Percentiles rank a stretch among this genome's conserved stretches.
These are phyloP conservation scores for Acanthamoeba royreba DNA, from an alignment of 208 protist species.

Conservation along the genomic window DNA sequence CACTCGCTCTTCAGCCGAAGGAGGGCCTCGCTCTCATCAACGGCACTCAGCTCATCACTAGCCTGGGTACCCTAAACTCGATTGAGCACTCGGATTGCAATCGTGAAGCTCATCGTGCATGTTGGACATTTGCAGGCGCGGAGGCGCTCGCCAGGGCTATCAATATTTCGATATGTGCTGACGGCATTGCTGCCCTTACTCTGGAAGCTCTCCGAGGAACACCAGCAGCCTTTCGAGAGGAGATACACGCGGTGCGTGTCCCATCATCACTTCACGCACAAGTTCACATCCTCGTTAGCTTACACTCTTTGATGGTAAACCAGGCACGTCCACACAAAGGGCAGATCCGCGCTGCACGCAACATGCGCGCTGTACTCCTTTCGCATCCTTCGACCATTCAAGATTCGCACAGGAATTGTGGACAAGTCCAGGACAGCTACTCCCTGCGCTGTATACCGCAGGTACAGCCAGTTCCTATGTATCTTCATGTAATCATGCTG, in stretches of 20 bases:
- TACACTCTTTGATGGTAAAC: neutral
- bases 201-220: conserved; percentile 83
- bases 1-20: conserved; percentile 79
- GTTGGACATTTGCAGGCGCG: neutral
- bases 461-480: conserved; percentile 50
- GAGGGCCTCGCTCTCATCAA: conserved; percentile 90
- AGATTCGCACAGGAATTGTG: conserved; percentile 73
- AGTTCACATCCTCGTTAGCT: too few species aligned
- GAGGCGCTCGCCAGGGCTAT: conserved; percentile 76
- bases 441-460: conserved; percentile 88
- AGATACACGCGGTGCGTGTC: conserved; percentile 72
- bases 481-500: neutral
- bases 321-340: neutral
- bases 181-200: conserved; percentile 81
- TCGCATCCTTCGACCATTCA: conserved; percentile 74
- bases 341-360: conserved; percentile 27
- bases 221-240: conserved; percentile 70
- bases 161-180: conserved; percentile 54
- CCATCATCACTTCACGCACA: conserved; percentile 68
- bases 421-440: conserved; percentile 87
- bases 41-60: conserved; percentile 88
- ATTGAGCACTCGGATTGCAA: too few species aligned
- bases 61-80: conserved; percentile 70
- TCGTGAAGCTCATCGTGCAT: too few species aligned
- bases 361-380: conserved; percentile 45